Base-by-base conservation (phyloP, 169 alveolate species). In the Plasmodium chabaudi region DNA sequence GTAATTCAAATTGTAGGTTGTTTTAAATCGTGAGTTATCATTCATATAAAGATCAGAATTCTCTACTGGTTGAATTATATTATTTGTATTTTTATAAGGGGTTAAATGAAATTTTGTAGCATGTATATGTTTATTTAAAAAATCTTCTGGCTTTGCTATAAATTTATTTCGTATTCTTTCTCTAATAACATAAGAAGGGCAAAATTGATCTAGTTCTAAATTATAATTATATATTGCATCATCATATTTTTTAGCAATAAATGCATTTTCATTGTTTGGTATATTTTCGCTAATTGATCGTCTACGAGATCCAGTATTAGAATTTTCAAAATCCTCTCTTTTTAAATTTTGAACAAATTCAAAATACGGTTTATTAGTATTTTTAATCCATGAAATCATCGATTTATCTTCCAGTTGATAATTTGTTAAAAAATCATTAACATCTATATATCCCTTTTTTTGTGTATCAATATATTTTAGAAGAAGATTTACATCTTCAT, bases 301-400 rank as follows among this genome's bases (percentile, higher is more conserved):
- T 56, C 27, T 59, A 2, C 53, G 47, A 34, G 56, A 21, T 34
- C 42, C 7, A 34, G 42, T 34, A 34, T 34, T 5, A 34, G 4
- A 34, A 34, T 34, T 34, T 34, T 3, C 42, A 34, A 34, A 34
- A 47, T 34, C 56, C 61, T 65, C 65, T 47, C 61, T 42, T 47
- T 82, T 68, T 47, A 82, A 49, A 61, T 82, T 55, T 67, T 67
- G n/a, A 53, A 82, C 61, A 59, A 82, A 82, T 34, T 82, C 90
- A 21, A 82, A 82, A 82, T 82, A 82, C 15, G 90, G 90, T 15
- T 82, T 82, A 49, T 82, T 82, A n/a, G 90, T 82, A 65, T 82
- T 82, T 82, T 82, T 82, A 27, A 82, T 82, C 90, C 90, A 82
- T 42, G 51, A 67, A 34, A 67, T 44, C 90, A 82, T 67, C 9